Evolutionary conservation across 2,329 filamentous ascomycete genomes (phyloP).

Genomic region (Aspergillus thermomutatus): DNA sequence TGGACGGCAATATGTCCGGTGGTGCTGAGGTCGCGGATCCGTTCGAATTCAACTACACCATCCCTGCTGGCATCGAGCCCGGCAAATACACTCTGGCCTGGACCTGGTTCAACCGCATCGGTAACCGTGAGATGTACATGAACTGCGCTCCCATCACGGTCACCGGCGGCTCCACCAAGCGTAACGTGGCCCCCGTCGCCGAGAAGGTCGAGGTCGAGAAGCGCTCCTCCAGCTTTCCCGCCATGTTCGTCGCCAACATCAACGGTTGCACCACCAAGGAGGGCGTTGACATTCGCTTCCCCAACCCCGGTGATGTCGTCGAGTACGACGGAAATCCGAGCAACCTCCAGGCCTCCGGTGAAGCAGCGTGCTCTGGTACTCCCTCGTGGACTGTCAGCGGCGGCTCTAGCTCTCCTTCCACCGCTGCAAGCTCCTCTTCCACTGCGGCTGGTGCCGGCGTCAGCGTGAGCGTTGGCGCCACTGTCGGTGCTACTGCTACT

Average conservation of each 20-base stretch:
- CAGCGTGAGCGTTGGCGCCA: neutral
- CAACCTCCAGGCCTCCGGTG: slow-evolving; percentile 31
- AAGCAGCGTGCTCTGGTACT: slow-evolving; percentile 27
- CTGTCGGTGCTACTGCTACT: slow-evolving; percentile 15
- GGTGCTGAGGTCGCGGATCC: slow-evolving; percentile 46
- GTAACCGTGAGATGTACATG: slow-evolving; percentile 97
- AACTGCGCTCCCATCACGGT: slow-evolving; percentile 80
- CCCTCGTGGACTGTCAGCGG: slow-evolving; percentile 33
- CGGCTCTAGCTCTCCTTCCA: slow-evolving; percentile 17
- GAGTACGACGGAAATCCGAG: slow-evolving; percentile 46
- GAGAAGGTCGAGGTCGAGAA: slow-evolving; percentile 42
- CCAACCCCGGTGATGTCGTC: slow-evolving; percentile 61
- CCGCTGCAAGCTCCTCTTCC: slow-evolving; percentile 12
- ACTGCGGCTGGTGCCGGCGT: neutral
- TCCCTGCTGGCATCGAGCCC: slow-evolving; percentile 67
- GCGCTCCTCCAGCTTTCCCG: slow-evolving; percentile 61
- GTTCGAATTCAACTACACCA: slow-evolving; percentile 63
- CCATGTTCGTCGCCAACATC: slow-evolving; percentile 74
- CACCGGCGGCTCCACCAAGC: slow-evolving; percentile 49
- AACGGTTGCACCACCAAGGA: slow-evolving; percentile 57
- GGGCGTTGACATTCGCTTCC: slow-evolving; percentile 60
- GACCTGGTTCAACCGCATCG: slow-evolving; percentile 92
- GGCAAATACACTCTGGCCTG: slow-evolving; percentile 82
- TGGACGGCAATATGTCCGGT: slow-evolving; percentile 56
- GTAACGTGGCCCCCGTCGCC: slow-evolving; percentile 20